phyloP scores from a whole-genome alignment of 257 asterid genomes.

The Solanum microdontum region DNA sequence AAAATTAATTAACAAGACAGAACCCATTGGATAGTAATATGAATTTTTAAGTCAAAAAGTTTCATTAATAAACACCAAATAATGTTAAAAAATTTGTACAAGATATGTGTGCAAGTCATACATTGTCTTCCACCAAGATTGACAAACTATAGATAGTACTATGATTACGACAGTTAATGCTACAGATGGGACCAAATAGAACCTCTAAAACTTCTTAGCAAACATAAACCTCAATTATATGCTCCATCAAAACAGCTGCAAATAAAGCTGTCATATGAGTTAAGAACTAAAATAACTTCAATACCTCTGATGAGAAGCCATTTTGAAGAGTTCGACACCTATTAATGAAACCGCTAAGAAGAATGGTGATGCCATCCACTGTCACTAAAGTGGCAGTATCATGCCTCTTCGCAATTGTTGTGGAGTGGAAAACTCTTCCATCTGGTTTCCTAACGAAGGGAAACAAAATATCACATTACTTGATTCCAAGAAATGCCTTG shows the following conservation, averaged over 20 bases:
- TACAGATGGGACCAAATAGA: not conserved
- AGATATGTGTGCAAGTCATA: not conserved
- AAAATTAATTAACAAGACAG: not conserved
- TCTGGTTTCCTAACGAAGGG: conserved; percentile 27
- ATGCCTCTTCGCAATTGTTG: conserved; percentile 41
- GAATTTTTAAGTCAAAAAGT: not conserved
- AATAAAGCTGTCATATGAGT: not conserved
- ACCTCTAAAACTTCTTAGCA: not conserved
- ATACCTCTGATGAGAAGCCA: conserved; percentile 60
- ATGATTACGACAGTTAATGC: not conserved
- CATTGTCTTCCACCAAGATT: not conserved
- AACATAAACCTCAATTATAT: not conserved
- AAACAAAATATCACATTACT: not conserved
- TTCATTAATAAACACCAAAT: not conserved
- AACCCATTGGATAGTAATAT: not conserved
- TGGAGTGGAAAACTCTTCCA: conserved; percentile 37
- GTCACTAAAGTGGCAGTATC: conserved; percentile 49
- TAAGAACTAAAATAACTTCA: not conserved
- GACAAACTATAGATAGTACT: not conserved
- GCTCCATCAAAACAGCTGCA: not conserved
- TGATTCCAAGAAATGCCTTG: not conserved
- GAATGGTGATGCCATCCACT: conserved; percentile 47
- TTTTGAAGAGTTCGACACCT: conserved; percentile 36
- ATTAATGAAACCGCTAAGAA: conserved; percentile 42
- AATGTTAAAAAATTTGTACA: not conserved